A percentile compares a stretch with the other conserved stretches of the same genome.
Conservation (phyloP, 345 rosid species). For the Erysimum cheiranthoides region DNA sequence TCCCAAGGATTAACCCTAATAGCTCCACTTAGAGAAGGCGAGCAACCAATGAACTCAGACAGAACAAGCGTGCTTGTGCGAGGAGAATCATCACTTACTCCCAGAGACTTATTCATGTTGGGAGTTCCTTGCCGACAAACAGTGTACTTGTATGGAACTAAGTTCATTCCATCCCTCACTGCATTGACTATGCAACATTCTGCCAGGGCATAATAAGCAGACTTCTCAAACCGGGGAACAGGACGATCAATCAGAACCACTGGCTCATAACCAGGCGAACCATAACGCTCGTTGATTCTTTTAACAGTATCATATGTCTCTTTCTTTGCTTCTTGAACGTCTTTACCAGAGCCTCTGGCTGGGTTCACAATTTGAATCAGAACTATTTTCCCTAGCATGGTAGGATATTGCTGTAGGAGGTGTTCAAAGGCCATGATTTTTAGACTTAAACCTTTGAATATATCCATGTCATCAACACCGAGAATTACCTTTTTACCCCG, state of each 20-base stretch:
- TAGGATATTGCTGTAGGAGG: constrained; percentile 51
- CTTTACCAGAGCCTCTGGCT: constrained; percentile 58
- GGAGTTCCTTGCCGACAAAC: constrained; percentile 57
- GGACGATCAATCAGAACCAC: constrained; percentile 57
- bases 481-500: constrained; percentile 48
- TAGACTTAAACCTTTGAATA: constrained; percentile 59
- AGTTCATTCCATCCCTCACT: constrained; percentile 62
- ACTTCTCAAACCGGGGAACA: constrained; percentile 54
- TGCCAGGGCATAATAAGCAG: constrained; percentile 61
- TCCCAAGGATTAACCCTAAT: constrained; percentile 63
- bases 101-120: constrained; percentile 44
- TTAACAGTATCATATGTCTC: constrained; percentile 49
- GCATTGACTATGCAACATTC: constrained; percentile 62
- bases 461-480: constrained; percentile 62
- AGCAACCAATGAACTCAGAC: constrained; percentile 61
- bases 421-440: constrained; percentile 54
- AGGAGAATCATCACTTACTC: constrained; percentile 45
- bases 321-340: constrained; percentile 52
- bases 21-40: constrained; percentile 61
- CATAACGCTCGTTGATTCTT: constrained; percentile 53
- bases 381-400: constrained; percentile 48
- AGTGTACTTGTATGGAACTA: constrained; percentile 58
- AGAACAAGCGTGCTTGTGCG: constrained; percentile 56
- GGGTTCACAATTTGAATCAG: constrained; percentile 58
- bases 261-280: constrained; percentile 52